phyloP scores from a whole-genome alignment of 768 basidiomycete genomes.

The Suillus occidentalis region DNA sequence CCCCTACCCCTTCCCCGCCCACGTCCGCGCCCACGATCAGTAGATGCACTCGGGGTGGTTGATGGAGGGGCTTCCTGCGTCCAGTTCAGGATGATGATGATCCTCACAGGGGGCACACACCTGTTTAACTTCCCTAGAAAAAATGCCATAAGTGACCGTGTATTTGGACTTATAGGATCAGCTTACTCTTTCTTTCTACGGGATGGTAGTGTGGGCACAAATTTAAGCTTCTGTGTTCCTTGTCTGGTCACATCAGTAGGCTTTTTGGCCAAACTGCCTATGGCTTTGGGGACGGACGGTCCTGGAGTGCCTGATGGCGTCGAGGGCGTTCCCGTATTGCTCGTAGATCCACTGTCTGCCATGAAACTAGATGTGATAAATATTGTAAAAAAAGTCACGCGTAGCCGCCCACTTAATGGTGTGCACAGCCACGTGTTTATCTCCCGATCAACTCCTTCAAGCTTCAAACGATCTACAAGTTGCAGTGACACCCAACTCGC shows the following conservation, averaged over 20 bases:
- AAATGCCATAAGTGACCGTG: slow-evolving; percentile 18
- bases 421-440: neutral
- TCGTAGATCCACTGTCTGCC: slow-evolving; percentile 6
- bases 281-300: slow-evolving; percentile 54
- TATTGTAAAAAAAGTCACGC: slow-evolving; percentile 13
- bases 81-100: slow-evolving; percentile 9
- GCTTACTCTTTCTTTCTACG: slow-evolving; percentile 74
- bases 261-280: slow-evolving; percentile 74
- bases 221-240: slow-evolving; percentile 76
- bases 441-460: neutral
- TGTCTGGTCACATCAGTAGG: slow-evolving; percentile 69
- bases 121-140: slow-evolving; percentile 60
- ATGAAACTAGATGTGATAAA: slow-evolving; percentile 11
- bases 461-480: neutral
- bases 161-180: neutral
- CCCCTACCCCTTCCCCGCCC: slow-evolving; percentile 54
- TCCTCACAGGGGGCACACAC: slow-evolving; percentile 38
- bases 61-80: slow-evolving; percentile 48
- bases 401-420: neutral
- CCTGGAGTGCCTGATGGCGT: slow-evolving; percentile 8
- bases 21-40: slow-evolving; percentile 46
- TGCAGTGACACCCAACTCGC: neutral
- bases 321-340: slow-evolving; percentile 7
- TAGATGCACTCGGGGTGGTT: slow-evolving; percentile 31
- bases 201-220: slow-evolving; percentile 74